Evolutionary conservation across 1,284 basidiomycete genomes (phyloP), one percentile per base, ranked within the genome.

Genomic region (Xanthoconium separans): DNA sequence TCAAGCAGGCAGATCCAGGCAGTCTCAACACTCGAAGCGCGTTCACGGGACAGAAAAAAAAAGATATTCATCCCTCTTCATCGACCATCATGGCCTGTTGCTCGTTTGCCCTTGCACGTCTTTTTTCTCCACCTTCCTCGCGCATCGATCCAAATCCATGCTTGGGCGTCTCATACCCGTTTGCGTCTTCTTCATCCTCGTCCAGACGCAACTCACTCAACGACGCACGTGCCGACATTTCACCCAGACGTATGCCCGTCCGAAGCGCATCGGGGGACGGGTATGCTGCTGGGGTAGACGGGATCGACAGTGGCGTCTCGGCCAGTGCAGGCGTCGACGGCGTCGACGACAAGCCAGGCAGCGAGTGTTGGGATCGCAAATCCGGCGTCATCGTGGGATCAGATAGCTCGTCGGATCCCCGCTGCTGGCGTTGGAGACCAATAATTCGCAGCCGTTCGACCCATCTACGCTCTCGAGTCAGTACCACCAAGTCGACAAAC

Each of bases 401-500:
- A 9, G 43, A 54, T 36, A 44, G 29, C 15, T 64, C 68, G 12
- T 62, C 60, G 4, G 53, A 5, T 45, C 31, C 6, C 18, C 54
- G 30, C 30, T 66, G 64, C 37, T 65, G 70, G 11, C 90, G 82
- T 62, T 92, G 87, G 39, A 91, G 72, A 10, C 90, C 90, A 42
- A 92, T 81, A 27, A 87, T 76, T 6, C 88, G 81, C 27, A 93
- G 73, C 9, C 90, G 81, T 51, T 89, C 87, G 36, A 93, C 87
- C 90, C 90, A 91, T 41, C 87, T 89, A 50, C 22, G 36, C 33
- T 34, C 10, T n/a, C 20, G 41, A 13, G 27, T 18, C 53, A 58
- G 48, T 15, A 51, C 4, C 33, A 51, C 29, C 50, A 40, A 33
- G 40, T 49, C 27, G 20, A 34, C 27, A 46, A 44, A 44, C 22